Conservation (phyloP, 208 protist genomes). For the Lotmaria passim region DNA sequence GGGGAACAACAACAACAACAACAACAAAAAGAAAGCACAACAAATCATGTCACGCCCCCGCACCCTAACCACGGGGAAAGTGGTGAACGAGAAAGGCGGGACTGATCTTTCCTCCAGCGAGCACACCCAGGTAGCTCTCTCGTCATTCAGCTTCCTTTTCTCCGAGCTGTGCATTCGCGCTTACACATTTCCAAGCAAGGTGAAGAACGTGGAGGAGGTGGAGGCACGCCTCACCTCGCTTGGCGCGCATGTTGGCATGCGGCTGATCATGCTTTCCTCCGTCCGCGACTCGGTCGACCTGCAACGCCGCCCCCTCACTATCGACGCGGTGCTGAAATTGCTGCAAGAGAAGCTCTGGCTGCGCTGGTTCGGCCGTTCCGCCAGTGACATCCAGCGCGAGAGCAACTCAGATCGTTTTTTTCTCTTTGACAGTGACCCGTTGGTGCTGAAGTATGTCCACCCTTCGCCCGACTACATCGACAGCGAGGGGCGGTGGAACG, state of each 20-base stretch:
- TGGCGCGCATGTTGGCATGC: slow-evolving; percentile 68
- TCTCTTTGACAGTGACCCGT: slow-evolving; percentile 77
- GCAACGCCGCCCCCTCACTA: slow-evolving; percentile 63
- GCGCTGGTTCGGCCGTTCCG: slow-evolving; percentile 81
- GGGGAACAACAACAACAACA: neutral
- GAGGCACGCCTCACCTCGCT: slow-evolving; percentile 76
- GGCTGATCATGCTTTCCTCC: slow-evolving; percentile 72
- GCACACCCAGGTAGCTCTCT: slow-evolving; percentile 69
- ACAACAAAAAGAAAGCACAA: neutral
- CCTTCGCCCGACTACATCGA: slow-evolving; percentile 84
- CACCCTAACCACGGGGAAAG: slow-evolving; percentile 29
- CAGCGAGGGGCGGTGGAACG: slow-evolving; percentile 71
- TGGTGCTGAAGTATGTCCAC: slow-evolving; percentile 71
- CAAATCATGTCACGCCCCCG: slow-evolving; percentile 24
- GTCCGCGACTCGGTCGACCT: slow-evolving; percentile 57
- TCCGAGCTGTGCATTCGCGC: slow-evolving; percentile 83
- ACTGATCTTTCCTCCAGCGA: slow-evolving; percentile 36
- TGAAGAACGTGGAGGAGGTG: slow-evolving; percentile 77
- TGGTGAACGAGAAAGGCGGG: slow-evolving; percentile 31
- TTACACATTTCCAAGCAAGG: slow-evolving; percentile 76
- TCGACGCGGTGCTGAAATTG: slow-evolving; percentile 67
- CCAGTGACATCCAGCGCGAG: slow-evolving; percentile 82
- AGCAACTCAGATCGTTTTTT: slow-evolving; percentile 84
- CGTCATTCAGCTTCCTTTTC: slow-evolving; percentile 86
- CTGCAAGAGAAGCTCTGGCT: slow-evolving; percentile 78